Base-by-base conservation (phyloP, 371 early-diverging fungal genomes). In the Haplosporangium sp. region DNA sequence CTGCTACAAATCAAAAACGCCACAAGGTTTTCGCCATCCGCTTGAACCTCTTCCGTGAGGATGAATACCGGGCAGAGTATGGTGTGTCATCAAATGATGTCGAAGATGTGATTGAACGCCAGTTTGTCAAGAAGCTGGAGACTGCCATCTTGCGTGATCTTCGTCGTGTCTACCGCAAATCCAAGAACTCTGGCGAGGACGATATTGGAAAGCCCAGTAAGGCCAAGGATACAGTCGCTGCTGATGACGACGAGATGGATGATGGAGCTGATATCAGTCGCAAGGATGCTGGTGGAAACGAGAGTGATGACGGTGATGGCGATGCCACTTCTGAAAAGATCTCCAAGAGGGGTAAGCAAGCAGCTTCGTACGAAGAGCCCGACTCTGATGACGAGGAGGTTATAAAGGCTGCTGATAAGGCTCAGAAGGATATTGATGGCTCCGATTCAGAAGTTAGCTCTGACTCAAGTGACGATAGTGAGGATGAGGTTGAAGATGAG, bases 21-120 rank as follows among this genome's bases (percentile, higher is more conserved):
- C 78, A 86, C 63, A 93, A 93, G 86, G 85, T 91, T 47, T 92
- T 96, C 72, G 90, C 89, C 9, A 87, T 99, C 59, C 91, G 92
- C 19, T 82, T 99, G 75, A 86, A 95, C 65, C 85, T 99, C 77
- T 97, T 97, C 90, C 85, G 89, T 8, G 88, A 91, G 61, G 84
- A 88, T 15, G 95, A 95, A 61, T 96, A 95, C 81, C 74, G 84
- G 60, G 84, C 87, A 20, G 96, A 96, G 83, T 94, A 96, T 70
- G 92, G 92, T 59, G 87, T 96, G n/a, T 71, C 83, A 4, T 83
- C 90, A 9, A 76, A 75, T 10, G 92, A 91, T 39, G 88, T 99
- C 11, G 93, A 93, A 81, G 74, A 83, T 19, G 88, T 93, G 6
- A 88, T 99, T 63, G 93, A 94, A 78, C 61, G 74, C 42, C 84